Conservation (phyloP, 345 rosid genomes). For the Garcia nutans region DNA sequence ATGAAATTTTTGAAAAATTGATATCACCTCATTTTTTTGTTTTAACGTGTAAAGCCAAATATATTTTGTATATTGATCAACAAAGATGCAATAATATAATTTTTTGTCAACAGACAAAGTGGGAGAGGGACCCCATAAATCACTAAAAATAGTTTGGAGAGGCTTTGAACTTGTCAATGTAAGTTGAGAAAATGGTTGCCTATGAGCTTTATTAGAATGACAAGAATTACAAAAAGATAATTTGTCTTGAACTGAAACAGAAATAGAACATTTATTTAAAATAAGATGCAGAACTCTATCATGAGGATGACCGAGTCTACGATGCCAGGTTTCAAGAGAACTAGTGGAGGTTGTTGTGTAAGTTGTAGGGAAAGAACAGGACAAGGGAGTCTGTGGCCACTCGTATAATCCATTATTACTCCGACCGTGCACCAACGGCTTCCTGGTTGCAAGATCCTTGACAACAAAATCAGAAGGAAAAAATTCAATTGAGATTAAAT, state of each 20-base stretch:
- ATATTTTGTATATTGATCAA: not conserved
- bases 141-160: not conserved
- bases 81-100: not conserved
- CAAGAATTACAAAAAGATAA: not conserved
- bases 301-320: not conserved
- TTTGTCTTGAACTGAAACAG: not conserved
- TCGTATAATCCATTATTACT: not conserved
- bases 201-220: too few relatives aligned
- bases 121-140: not conserved
- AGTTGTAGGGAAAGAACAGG: slow-evolving; percentile 1
- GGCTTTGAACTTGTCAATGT: not conserved
- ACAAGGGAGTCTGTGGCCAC: not conserved
- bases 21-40: not conserved
- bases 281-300: not conserved
- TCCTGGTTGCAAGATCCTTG: not conserved
- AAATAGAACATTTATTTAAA: not conserved
- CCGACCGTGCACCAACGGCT: not conserved
- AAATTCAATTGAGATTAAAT: not conserved
- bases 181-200: not conserved
- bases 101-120: not conserved
- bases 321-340: not conserved
- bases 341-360: not conserved
- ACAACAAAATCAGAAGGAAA: not conserved
- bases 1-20: slow-evolving; percentile 1
- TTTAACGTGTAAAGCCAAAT: not conserved